Conservation (phyloP, 148 eudicot species). For the Arctostaphylos glauca region DNA sequence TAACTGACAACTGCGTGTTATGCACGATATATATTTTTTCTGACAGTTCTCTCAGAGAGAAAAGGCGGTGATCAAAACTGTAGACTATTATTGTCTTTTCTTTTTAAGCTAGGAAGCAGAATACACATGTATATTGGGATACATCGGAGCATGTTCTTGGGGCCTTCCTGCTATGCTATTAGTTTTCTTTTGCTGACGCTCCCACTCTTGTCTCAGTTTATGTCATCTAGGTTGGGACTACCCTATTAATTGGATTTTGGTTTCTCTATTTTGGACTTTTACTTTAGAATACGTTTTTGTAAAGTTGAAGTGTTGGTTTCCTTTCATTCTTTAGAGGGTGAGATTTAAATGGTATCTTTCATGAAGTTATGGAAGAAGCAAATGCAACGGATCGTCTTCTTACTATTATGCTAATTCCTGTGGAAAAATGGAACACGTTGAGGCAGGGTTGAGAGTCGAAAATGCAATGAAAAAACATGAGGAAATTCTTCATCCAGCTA, state of each 20-base stretch:
- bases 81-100: not conserved
- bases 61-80: not conserved
- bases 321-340: not conserved
- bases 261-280: not conserved
- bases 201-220: not conserved
- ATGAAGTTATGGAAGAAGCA: not conserved
- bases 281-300: not conserved
- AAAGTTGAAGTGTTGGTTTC: not conserved
- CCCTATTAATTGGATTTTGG: not conserved
- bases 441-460: no score
- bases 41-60: not conserved
- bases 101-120: not conserved
- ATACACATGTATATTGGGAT: not conserved
- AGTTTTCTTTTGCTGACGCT: not conserved
- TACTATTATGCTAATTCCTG: not conserved
- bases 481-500: no score
- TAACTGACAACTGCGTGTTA: not conserved
- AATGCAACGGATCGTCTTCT: not conserved
- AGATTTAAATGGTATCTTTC: not conserved
- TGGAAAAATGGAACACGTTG: no score
- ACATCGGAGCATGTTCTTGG: not conserved
- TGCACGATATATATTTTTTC: not conserved
- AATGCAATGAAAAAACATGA: no score
- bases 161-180: not conserved
- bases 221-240: not conserved